Evolutionary conservation across 2,329 filamentous ascomycete genomes (phyloP), one percentile per base, ranked within the genome.

Genomic region (Microascus cirrosus): DNA sequence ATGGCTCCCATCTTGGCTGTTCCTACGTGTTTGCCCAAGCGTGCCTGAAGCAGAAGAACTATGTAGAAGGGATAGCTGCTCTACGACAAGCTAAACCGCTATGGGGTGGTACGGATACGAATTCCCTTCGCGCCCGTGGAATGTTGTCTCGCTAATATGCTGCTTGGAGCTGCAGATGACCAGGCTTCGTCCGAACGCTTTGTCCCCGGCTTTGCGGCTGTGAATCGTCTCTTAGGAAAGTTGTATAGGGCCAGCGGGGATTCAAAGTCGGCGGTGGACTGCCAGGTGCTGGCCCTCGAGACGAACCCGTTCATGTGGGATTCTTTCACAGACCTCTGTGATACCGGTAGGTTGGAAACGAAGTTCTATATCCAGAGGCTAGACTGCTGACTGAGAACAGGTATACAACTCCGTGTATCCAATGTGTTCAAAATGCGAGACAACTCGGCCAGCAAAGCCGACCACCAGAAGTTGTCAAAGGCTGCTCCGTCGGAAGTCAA

Each of bases 301-400:
- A 45, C 59, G 12, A 59, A 63, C 45, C 59, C 61, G 12, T 64
- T 64, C 56, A 61, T 64, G 59, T 64, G 62, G 62, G 62, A 64
- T 59, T 59, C 61, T 18, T 64, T 64, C 48, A 62, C 61, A 5
- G 54, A 62, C 53, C 61, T 63, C 11, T 64, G 62, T 48, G 61
- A 64, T 32, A 59, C 34, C 55, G 61, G 62, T 61, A 53, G 18
- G 57, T 57, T 58, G 53, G 20, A 36, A 45, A 54, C 53, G 53
- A 52, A 35, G 15, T n/a, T 51, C 34, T 39, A 56, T 55, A 50
- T 11, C n/a, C 8, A 3, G 45, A 24, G 22, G 20, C n/a, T 11
- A 24, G 12, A 20, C 18, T 50, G 20, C 51, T 32, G 25, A 53
- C 24, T 13, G 25, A 53, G 22, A 45, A 7, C 35, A 58, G 56